Evolutionary conservation across 1,284 basidiomycete genomes (phyloP).

Genomic region (Filobasidium uniguttulatum): DNA sequence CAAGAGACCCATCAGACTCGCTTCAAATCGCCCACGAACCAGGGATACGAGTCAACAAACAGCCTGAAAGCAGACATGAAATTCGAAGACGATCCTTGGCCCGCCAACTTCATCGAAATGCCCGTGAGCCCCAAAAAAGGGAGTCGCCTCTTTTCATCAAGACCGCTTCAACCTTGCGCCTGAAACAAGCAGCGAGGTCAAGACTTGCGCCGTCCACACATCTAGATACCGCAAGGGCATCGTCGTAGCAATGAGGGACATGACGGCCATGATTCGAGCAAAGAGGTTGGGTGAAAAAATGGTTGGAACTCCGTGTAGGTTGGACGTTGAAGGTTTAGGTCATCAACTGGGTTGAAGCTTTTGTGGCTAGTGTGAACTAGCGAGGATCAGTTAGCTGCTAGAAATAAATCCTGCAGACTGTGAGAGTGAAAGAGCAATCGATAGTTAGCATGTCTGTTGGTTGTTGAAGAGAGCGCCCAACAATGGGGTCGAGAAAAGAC

Average conservation of each 20-base stretch:
- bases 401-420: slow-evolving; percentile 20
- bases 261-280: background rate
- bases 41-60: background rate
- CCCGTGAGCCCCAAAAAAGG: no score
- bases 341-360: slow-evolving; percentile 18
- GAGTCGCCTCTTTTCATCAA: background rate
- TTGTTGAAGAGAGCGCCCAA: background rate
- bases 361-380: slow-evolving; percentile 18
- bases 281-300: background rate
- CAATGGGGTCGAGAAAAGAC: slow-evolving; percentile 11
- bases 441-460: slow-evolving; percentile 3
- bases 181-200: background rate
- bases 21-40: slow-evolving; percentile 1
- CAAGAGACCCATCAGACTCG: slow-evolving; percentile 5
- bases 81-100: background rate
- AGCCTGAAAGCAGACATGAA: background rate
- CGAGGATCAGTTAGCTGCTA: slow-evolving; percentile 19
- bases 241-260: background rate
- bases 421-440: background rate
- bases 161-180: background rate
- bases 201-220: slow-evolving; percentile 3
- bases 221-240: background rate
- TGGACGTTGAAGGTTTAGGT: slow-evolving; percentile 16
- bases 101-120: slow-evolving; percentile 5
- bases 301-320: slow-evolving; percentile 11